Conservation (phyloP, 371 early-diverging fungal species). For the Apophysomyces sp. region DNA sequence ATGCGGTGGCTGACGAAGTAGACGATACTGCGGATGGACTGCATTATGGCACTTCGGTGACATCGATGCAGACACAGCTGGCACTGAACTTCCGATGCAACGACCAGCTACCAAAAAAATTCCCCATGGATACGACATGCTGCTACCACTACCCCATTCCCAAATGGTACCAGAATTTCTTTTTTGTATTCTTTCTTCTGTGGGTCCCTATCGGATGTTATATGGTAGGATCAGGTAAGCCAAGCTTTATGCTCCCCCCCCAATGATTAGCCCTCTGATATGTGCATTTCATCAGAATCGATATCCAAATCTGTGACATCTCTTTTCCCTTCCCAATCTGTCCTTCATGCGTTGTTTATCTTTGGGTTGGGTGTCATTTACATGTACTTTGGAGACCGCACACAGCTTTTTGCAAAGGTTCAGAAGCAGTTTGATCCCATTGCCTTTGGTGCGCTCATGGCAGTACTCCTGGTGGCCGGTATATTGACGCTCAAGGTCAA, state of each 20-base stretch:
- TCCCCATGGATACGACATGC: conserved; percentile 58
- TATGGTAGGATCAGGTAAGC: conserved; percentile 26
- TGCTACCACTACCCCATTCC: conserved; percentile 61
- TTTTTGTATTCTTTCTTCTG: conserved; percentile 40
- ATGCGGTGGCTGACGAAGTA: conserved; percentile 32
- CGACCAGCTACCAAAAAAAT: conserved; percentile 35
- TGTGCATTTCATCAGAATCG: conserved; percentile 3
- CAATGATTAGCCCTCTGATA: background rate
- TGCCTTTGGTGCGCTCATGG: conserved; percentile 43
- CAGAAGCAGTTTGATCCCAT: conserved; percentile 53
- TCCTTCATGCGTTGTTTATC: conserved; percentile 47
- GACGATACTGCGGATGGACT: conserved; percentile 62
- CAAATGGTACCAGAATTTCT: conserved; percentile 38
- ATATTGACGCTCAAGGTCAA: conserved; percentile 25
- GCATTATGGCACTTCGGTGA: conserved; percentile 50
- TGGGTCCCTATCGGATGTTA: conserved; percentile 44
- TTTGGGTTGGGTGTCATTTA: conserved; percentile 53
- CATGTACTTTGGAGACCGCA: conserved; percentile 70
- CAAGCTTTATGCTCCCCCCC: background rate
- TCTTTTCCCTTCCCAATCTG: conserved; percentile 22
- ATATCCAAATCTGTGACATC: background rate
- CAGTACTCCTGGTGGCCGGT: conserved; percentile 45
- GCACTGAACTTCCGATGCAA: conserved; percentile 69
- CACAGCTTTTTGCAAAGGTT: conserved; percentile 65
- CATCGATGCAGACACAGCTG: conserved; percentile 52